Evolutionary conservation across 179 eudicot species (phyloP), one percentile per base, ranked within the genome.

Genomic region (Silene coronaria): DNA sequence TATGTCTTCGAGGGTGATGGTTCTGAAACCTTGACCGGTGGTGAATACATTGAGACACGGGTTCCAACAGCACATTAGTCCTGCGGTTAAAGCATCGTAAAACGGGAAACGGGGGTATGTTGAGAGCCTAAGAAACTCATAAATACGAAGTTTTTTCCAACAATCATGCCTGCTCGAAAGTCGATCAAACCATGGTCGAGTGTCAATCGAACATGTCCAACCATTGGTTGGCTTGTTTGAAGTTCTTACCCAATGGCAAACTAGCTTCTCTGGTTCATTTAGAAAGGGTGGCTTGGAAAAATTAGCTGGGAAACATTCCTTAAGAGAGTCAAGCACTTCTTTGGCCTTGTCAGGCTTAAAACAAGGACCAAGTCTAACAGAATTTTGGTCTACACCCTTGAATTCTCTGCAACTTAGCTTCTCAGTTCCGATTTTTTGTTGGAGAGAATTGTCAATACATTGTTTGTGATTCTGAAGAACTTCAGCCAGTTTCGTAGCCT

Each of bases 131-230:
- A 77, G 71, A 30, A 77, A 77, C 69, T 77, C 80, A 23, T 77
- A 77, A 12, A 77, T 71, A 63, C 80, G 80, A 58, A 77, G 53
- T 51, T 77, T 71, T 67, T 67, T 77, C 80, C 80, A 77, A 38
- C 45, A 10, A 14, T 36, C 60, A 21, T 77, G 80, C 71, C 70
- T 71, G 76, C 57, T 62, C 10, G 80, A 71, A 63, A 77, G 80
- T 19, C 80, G 76, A 22, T 71, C 59, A 32, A 77, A 77, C 80
- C 80, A 77, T 51, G 59, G 65, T 63, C 72, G 66, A 71, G 80
- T 77, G 75, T 77, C 76, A 63, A 77, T 72, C 32, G 80, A 71
- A 62, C 76, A 77, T 7, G 80, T 77, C 80, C 80, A 77, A 48
- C 80, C 80, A 22, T 77, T 77, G 61, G 74, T 66, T 46, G 80